phyloP scores from a whole-genome alignment of 768 basidiomycete genomes.

The Russula lepida region DNA sequence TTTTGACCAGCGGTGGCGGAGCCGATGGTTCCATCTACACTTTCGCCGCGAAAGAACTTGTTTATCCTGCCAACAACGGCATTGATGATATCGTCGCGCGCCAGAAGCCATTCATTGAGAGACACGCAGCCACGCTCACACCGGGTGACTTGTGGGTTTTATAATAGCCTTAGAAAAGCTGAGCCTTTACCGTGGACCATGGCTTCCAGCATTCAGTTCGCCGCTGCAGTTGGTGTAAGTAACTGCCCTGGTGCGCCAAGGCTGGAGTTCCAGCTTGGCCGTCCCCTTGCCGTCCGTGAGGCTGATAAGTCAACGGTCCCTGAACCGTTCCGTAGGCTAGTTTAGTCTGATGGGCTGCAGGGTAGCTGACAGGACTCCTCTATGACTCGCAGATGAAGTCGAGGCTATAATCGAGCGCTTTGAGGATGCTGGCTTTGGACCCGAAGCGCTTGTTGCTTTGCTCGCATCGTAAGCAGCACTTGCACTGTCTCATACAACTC shows the following conservation, averaged over 20 bases:
- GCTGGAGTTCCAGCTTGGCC: constrained; percentile 29
- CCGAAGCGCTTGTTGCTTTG: constrained; percentile 30
- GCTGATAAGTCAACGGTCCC: constrained; percentile 30
- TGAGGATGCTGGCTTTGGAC: constrained; percentile 29
- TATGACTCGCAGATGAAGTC: constrained; percentile 16
- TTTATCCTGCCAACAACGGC: constrained; percentile 22
- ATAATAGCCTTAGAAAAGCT: background rate
- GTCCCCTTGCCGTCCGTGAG: constrained; percentile 24
- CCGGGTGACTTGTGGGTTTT: constrained; percentile 40
- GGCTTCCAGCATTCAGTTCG: constrained; percentile 28
- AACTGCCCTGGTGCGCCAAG: constrained; percentile 32
- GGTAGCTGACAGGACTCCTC: background rate
- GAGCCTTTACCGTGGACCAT: background rate
- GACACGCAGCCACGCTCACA: constrained; percentile 33
- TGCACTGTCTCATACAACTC: background rate
- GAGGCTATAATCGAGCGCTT: constrained; percentile 27
- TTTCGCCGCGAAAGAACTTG: constrained; percentile 12
- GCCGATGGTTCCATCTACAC: constrained; percentile 24
- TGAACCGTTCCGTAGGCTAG: constrained; percentile 25
- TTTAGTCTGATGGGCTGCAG: background rate
- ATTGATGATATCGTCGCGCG: constrained; percentile 17
- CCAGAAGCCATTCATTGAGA: constrained; percentile 31
- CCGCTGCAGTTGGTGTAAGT: constrained; percentile 28
- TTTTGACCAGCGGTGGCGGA: constrained; percentile 21
- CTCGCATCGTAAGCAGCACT: constrained; percentile 26